phyloP scores from a whole-genome alignment of 805 yeast species.

The Spencermartinsiella europaea region DNA sequence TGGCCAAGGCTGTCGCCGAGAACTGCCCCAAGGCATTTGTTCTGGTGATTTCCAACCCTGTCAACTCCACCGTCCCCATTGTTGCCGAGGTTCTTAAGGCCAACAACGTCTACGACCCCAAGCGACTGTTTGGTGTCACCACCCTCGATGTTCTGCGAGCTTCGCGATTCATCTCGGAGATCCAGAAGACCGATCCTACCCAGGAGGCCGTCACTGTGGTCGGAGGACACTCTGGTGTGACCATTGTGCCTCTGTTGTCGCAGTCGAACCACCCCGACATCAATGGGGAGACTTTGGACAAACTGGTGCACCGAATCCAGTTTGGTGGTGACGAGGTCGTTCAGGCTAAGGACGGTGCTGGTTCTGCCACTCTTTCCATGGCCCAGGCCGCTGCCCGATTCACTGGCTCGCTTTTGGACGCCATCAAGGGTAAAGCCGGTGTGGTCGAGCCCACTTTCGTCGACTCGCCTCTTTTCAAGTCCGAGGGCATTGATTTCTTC shows the following conservation, averaged over 20 bases:
- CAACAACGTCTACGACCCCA: constrained; percentile 84
- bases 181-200: constrained; percentile 66
- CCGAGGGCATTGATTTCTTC: constrained; percentile 94
- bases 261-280: constrained; percentile 62
- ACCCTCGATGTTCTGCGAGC: constrained; percentile 90
- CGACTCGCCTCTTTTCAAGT: constrained; percentile 71
- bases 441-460: constrained; percentile 52
- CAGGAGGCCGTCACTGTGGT: constrained; percentile 79
- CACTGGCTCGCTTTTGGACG: constrained; percentile 47
- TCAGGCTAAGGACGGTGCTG: constrained; percentile 89
- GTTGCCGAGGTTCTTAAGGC: constrained; percentile 88
- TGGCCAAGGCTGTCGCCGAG: constrained; percentile 81
- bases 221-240: constrained; percentile 97
- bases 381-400: constrained; percentile 87
- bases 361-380: constrained; percentile 91
- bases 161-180: constrained; percentile 74
- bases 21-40: constrained; percentile 79
- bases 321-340: constrained; percentile 97
- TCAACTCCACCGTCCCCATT: constrained; percentile 95
- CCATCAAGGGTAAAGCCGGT: constrained; percentile 41
- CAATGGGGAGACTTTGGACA: constrained; percentile 59
- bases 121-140: constrained; percentile 92
- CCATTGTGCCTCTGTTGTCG: constrained; percentile 89
- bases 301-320: constrained; percentile 80
- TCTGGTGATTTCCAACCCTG: constrained; percentile 87